phyloP scores from a whole-genome alignment of 306 rosid genomes.

The Quercus robur region DNA sequence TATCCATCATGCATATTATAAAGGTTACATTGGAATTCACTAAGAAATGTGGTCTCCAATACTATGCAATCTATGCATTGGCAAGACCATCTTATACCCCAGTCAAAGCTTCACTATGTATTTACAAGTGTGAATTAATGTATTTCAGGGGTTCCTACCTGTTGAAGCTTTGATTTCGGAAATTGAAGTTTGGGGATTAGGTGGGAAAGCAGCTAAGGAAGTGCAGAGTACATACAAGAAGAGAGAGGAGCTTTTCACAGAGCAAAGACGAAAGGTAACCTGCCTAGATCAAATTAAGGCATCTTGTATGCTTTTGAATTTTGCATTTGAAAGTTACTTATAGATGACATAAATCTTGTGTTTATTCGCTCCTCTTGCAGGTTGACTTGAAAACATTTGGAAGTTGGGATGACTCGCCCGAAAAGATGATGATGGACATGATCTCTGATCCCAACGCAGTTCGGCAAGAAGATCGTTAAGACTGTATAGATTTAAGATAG shows the following conservation, averaged over 20 bases:
- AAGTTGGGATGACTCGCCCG: constrained; percentile 93
- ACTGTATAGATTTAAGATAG: not conserved
- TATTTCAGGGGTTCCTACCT: constrained; percentile 73
- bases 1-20: not conserved
- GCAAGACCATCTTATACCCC: not conserved
- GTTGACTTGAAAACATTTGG: constrained; percentile 85
- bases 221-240: constrained; percentile 61
- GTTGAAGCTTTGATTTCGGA: constrained; percentile 64
- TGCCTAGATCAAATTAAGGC: not conserved
- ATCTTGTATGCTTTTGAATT: constrained; percentile 1
- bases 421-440: constrained; percentile 93
- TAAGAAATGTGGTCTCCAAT: not conserved
- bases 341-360: not conserved
- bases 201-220: constrained; percentile 57
- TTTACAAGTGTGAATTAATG: constrained; percentile 6
- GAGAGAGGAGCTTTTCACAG: constrained; percentile 90
- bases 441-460: constrained; percentile 68
- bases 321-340: not conserved
- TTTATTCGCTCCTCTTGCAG: constrained; percentile 32
- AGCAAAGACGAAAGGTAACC: constrained; percentile 72
- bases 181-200: constrained; percentile 93
- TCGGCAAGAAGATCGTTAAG: constrained; percentile 69
- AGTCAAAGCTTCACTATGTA: not conserved
- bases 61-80: not conserved
- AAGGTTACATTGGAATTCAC: not conserved